These are phyloP conservation scores for Vicia villosa DNA, from an alignment of 306 rosid genomes.

Conservation along the genomic window DNA sequence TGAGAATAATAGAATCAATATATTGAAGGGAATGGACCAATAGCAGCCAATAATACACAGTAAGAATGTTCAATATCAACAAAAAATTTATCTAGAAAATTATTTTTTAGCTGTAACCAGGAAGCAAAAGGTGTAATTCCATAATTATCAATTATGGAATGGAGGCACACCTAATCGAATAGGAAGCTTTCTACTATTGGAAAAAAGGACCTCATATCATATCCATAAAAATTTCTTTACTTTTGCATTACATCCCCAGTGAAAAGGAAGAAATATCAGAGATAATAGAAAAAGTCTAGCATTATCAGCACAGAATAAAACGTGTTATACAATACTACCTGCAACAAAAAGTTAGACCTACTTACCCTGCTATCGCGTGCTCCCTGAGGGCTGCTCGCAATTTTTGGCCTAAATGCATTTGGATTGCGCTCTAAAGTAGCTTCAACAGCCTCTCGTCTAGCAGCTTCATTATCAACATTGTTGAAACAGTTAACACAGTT, in stretches of 20 bases:
- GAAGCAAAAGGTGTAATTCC: conserved; percentile 17
- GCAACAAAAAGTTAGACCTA: conserved; percentile 31
- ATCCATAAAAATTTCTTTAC: neutral
- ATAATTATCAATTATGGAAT: conserved; percentile 11
- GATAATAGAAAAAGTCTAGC: conserved; percentile 15
- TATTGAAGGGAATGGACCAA: conserved; percentile 11
- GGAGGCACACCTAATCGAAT: conserved; percentile 21
- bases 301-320: conserved; percentile 28
- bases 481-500: conserved; percentile 95
- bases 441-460: conserved; percentile 95
- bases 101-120: neutral
- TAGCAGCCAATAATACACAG: conserved; percentile 2
- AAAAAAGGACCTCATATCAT: conserved; percentile 27
- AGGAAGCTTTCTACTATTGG: conserved; percentile 4
- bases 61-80: conserved; percentile 21
- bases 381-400: conserved; percentile 98
- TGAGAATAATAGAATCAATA: conserved; percentile 32
- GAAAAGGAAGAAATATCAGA: conserved; percentile 20
- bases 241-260: conserved; percentile 28
- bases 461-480: conserved; percentile 95
- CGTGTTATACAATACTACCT: conserved; percentile 8
- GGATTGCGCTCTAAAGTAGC: conserved; percentile 99
- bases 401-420: conserved; percentile 98
- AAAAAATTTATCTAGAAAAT: conserved; percentile 13
- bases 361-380: conserved; percentile 73